Evolutionary conservation across 2,329 filamentous ascomycete genomes (phyloP).

Genomic region (Aureobasidium sp.): DNA sequence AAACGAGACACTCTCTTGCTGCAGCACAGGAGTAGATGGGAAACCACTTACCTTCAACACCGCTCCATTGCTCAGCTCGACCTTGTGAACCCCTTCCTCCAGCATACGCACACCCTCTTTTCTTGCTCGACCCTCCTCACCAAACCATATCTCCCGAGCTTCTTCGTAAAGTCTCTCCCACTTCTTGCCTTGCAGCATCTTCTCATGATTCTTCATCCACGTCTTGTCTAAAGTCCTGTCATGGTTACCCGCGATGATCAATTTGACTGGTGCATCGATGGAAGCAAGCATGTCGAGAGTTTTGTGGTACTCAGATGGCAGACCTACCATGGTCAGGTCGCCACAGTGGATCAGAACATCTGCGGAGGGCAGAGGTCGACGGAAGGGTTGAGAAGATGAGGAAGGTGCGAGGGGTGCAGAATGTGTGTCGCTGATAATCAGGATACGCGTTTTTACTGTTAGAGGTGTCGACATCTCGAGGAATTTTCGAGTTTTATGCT

Average conservation of each 20-base stretch:
- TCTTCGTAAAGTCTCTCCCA: background rate
- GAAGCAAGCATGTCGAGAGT: slow-evolving; percentile 41
- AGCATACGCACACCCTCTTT: slow-evolving; percentile 26
- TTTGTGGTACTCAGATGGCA: slow-evolving; percentile 39
- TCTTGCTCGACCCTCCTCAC: slow-evolving; percentile 24
- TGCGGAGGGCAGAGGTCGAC: slow-evolving; percentile 40
- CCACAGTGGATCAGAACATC: slow-evolving; percentile 53
- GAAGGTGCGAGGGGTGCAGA: slow-evolving; percentile 18
- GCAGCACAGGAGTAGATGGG: background rate
- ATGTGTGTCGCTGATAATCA: slow-evolving; percentile 42
- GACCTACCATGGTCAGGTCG: slow-evolving; percentile 50
- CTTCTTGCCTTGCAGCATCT: slow-evolving; percentile 19
- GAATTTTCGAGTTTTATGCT: background rate
- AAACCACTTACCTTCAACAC: slow-evolving; percentile 30
- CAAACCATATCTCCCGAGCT: slow-evolving; percentile 42
- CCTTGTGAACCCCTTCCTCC: slow-evolving; percentile 46
- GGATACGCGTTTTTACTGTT: slow-evolving; percentile 33
- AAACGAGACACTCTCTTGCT: background rate
- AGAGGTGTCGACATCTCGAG: background rate
- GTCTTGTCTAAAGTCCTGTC: slow-evolving; percentile 50
- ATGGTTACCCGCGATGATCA: slow-evolving; percentile 59
- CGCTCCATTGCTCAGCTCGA: slow-evolving; percentile 44
- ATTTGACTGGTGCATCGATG: slow-evolving; percentile 49
- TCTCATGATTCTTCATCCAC: slow-evolving; percentile 21
- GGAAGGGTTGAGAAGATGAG: slow-evolving; percentile 17